A percentile compares a stretch with the other conserved stretches of the same genome.
phyloP scores from a whole-genome alignment of 2,329 filamentous ascomycete species.

The Cercospora sp. region DNA sequence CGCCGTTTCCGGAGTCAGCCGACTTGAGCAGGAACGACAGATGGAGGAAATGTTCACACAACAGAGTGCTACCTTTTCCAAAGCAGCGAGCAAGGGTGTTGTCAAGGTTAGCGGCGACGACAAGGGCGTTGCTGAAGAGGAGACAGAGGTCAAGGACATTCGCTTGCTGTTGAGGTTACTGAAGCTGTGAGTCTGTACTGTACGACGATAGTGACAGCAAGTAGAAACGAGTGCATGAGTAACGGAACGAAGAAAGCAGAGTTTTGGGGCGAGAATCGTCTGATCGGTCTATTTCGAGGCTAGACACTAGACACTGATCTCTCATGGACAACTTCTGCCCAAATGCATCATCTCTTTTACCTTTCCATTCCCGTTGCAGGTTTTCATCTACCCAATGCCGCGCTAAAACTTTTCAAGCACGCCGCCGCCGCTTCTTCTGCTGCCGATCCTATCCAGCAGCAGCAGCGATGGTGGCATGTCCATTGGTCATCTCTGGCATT shows the following conservation, averaged over 20 bases:
- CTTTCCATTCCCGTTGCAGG: background rate
- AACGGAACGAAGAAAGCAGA: background rate
- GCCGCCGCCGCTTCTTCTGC: background rate
- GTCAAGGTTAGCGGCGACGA: constrained; percentile 36
- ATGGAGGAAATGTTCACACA: constrained; percentile 41
- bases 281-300: background rate
- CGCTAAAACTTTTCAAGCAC: background rate
- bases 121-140: constrained; percentile 71
- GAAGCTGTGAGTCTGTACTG: constrained; percentile 55
- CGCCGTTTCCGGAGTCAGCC: constrained; percentile 30
- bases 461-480: constrained; percentile 22
- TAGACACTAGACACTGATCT: background rate
- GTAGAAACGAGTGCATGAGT: background rate
- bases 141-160: constrained; percentile 79
- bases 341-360: background rate
- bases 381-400: background rate
- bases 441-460: constrained; percentile 18
- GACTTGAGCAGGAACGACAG: constrained; percentile 36
- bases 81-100: constrained; percentile 39
- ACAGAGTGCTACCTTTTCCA: constrained; percentile 39
- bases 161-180: constrained; percentile 71
- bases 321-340: background rate
- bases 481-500: constrained; percentile 23
- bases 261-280: background rate
- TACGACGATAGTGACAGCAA: background rate